A percentile compares a stretch with the other conserved stretches of the same genome.
These are phyloP conservation scores for Eucalyptus tenuipes DNA, from an alignment of 345 rosid genomes.

Conservation along the genomic window DNA sequence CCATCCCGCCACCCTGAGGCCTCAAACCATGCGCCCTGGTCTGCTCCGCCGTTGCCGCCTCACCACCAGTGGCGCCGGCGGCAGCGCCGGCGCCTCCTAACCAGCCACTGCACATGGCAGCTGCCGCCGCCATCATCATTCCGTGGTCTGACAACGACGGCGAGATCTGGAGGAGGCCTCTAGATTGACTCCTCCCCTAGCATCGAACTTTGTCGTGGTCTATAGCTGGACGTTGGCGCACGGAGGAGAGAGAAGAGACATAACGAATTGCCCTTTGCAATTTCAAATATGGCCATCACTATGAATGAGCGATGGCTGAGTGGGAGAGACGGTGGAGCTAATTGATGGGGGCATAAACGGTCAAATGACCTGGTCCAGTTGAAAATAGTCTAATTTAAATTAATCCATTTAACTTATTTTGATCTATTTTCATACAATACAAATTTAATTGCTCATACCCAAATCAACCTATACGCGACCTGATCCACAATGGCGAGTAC, in stretches of 20 bases:
- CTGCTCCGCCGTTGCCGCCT: background rate
- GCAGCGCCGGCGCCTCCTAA: background rate
- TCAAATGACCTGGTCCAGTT: background rate
- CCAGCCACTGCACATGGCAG: background rate
- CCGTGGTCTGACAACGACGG: background rate
- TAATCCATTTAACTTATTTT: too few relatives aligned
- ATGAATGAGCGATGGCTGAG: background rate
- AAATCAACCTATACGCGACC: accelerated
- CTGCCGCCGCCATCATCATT: background rate
- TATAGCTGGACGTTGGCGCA: background rate
- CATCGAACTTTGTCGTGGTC: background rate
- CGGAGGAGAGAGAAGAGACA: background rate
- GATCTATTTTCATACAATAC: accelerated
- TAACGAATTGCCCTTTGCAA: background rate
- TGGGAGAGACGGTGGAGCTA: background rate
- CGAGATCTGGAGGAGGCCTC: background rate
- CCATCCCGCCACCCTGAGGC: background rate
- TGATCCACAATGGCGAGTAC: background rate
- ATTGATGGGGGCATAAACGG: background rate
- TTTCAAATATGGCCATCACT: background rate
- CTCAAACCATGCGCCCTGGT: background rate
- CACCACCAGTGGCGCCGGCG: background rate
- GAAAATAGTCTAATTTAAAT: accelerated
- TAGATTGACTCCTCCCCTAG: background rate
- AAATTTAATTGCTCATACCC: accelerated